Percentiles rank a stretch among this genome's conserved stretches.
Evolutionary conservation across 2,329 filamentous ascomycete genomes (phyloP).

Genomic region (Podosphaera fusca): DNA sequence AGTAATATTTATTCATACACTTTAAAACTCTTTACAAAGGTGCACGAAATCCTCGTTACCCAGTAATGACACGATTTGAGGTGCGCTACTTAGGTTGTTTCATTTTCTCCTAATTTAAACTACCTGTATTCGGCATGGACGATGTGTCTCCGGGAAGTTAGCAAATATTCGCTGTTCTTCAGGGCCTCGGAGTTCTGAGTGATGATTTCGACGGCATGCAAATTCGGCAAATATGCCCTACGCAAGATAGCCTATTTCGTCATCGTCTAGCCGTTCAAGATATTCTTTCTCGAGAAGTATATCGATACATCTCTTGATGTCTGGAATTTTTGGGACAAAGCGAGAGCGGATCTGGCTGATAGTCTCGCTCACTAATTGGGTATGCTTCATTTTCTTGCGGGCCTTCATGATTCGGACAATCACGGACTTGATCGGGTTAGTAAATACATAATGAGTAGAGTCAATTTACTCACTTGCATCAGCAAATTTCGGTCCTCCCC

Average conservation of each 20-base stretch:
- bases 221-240: constrained; percentile 22
- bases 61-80: not conserved
- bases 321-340: constrained; percentile 76
- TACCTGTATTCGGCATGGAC: not conserved
- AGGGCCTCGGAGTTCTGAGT: not conserved
- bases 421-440: constrained; percentile 44
- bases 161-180: no score
- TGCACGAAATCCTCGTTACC: not conserved
- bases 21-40: not conserved
- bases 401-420: constrained; percentile 99
- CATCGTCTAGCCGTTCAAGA: constrained; percentile 79
- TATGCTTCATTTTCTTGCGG: constrained; percentile 95
- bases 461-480: constrained; percentile 52
- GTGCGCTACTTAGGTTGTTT: not conserved
- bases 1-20: not conserved
- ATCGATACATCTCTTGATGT: constrained; percentile 99
- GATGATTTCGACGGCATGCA: not conserved
- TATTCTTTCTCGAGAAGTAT: constrained; percentile 98
- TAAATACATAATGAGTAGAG: constrained; percentile 1
- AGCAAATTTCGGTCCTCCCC: constrained; percentile 94
- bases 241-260: constrained; percentile 84
- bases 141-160: not conserved
- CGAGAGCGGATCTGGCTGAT: constrained; percentile 86
- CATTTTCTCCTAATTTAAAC: not conserved
- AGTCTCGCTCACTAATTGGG: constrained; percentile 78